Evolutionary conservation across 2,329 filamentous ascomycete species (phyloP).

Genomic region (Juglanconis oblonga): DNA sequence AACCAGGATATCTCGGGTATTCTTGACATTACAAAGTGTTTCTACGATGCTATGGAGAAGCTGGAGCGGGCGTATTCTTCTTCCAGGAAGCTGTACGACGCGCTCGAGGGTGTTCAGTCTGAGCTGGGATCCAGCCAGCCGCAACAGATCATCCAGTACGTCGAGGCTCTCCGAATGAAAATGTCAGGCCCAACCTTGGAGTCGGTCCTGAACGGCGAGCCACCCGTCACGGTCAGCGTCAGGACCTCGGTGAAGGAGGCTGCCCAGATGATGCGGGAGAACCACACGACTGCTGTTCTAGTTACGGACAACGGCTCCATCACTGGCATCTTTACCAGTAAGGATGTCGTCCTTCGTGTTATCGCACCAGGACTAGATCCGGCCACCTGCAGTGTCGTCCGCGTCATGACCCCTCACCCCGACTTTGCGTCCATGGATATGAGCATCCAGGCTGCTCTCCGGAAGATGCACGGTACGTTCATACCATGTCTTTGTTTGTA

Average conservation of each 20-base stretch:
- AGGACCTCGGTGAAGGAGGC: conserved; percentile 95
- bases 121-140: conserved; percentile 94
- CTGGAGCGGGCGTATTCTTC: conserved; percentile 95
- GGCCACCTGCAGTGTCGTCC: conserved; percentile 91
- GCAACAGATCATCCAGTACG: conserved; percentile 98
- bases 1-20: conserved; percentile 99
- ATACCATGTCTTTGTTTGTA: background rate
- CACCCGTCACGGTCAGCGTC: conserved; percentile 92
- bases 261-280: conserved; percentile 94
- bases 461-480: conserved; percentile 94
- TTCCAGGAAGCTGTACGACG: conserved; percentile 97
- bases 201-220: conserved; percentile 85
- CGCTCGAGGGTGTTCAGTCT: conserved; percentile 94
- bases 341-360: conserved; percentile 95
- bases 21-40: conserved; percentile 98
- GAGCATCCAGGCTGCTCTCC: conserved; percentile 95
- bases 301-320: conserved; percentile 97
- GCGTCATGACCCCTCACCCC: conserved; percentile 98
- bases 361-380: conserved; percentile 96
- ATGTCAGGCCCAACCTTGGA: conserved; percentile 98
- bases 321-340: conserved; percentile 98
- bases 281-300: conserved; percentile 93
- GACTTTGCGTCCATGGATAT: conserved; percentile 99
- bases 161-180: conserved; percentile 89
- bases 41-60: conserved; percentile 99